These are phyloP conservation scores for Limnanthes douglasii DNA, from an alignment of 345 rosid species.

Conservation along the genomic window DNA sequence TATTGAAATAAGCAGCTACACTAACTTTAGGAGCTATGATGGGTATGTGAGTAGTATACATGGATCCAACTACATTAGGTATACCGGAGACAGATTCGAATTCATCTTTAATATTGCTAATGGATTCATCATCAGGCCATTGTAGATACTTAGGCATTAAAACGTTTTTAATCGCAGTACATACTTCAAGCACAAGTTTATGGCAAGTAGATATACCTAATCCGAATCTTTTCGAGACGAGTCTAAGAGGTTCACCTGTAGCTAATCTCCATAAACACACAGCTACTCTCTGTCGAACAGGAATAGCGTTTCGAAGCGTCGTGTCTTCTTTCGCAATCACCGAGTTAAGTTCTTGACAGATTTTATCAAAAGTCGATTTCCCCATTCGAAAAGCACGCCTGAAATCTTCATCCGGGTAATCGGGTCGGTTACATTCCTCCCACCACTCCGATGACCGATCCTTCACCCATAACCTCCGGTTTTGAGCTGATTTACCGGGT, in stretches of 20 bases:
- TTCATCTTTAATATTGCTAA: constrained; percentile 22
- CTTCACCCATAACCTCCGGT: constrained; percentile 78
- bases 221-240: constrained; percentile 64
- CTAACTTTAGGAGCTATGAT: constrained; percentile 71
- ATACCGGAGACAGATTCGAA: constrained; percentile 45
- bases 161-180: constrained; percentile 54
- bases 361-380: constrained; percentile 53
- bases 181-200: constrained; percentile 65
- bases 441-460: constrained; percentile 85
- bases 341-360: constrained; percentile 71
- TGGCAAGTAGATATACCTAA: constrained; percentile 78
- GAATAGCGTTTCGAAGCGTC: constrained; percentile 69
- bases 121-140: constrained; percentile 58
- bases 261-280: constrained; percentile 89
- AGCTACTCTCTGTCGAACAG: constrained; percentile 85
- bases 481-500: constrained; percentile 32
- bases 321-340: constrained; percentile 86
- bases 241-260: constrained; percentile 60
- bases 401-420: constrained; percentile 74
- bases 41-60: constrained; percentile 77
- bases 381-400: constrained; percentile 76
- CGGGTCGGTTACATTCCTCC: constrained; percentile 71
- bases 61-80: constrained; percentile 57
- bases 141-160: constrained; percentile 67
- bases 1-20: constrained; percentile 65